Conservation (phyloP, 805 yeast genomes). For the Candida bentonensis region DNA sequence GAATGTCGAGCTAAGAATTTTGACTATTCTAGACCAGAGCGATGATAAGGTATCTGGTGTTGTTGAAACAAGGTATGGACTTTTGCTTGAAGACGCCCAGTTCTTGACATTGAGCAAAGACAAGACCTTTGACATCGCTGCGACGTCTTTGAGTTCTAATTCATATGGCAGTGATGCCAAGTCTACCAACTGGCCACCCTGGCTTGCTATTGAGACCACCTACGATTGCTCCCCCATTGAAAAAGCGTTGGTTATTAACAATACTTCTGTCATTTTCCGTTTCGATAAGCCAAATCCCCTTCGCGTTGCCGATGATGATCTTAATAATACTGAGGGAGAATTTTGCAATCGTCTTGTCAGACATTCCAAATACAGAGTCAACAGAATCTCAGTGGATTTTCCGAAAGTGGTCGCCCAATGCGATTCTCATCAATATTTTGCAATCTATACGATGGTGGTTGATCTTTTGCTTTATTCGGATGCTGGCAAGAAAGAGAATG, state of each 20-base stretch:
- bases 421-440: slow-evolving; percentile 60
- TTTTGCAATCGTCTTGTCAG: slow-evolving; percentile 9
- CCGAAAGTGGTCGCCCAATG: slow-evolving; percentile 56
- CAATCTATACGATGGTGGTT: slow-evolving; percentile 47
- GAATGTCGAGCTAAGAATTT: slow-evolving; percentile 47
- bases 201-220: slow-evolving; percentile 65
- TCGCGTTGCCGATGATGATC: slow-evolving; percentile 20
- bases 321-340: slow-evolving; percentile 2
- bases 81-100: slow-evolving; percentile 54
- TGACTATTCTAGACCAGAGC: slow-evolving; percentile 43
- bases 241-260: slow-evolving; percentile 43
- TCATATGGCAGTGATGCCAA: slow-evolving; percentile 45
- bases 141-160: slow-evolving; percentile 30
- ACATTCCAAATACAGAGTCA: slow-evolving; percentile 17
- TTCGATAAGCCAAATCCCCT: slow-evolving; percentile 41
- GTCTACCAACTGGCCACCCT: slow-evolving; percentile 66
- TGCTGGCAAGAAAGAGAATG: slow-evolving; percentile 45
- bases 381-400: slow-evolving; percentile 46
- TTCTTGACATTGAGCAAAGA: slow-evolving; percentile 50
- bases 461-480: slow-evolving; percentile 61
- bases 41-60: slow-evolving; percentile 28
- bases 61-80: slow-evolving; percentile 57
- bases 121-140: slow-evolving; percentile 29
- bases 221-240: slow-evolving; percentile 35
- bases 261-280: slow-evolving; percentile 47